These are phyloP conservation scores for Berkeleyomyces basicola DNA, from an alignment of 2,329 filamentous ascomycete species.

Conservation along the genomic window DNA sequence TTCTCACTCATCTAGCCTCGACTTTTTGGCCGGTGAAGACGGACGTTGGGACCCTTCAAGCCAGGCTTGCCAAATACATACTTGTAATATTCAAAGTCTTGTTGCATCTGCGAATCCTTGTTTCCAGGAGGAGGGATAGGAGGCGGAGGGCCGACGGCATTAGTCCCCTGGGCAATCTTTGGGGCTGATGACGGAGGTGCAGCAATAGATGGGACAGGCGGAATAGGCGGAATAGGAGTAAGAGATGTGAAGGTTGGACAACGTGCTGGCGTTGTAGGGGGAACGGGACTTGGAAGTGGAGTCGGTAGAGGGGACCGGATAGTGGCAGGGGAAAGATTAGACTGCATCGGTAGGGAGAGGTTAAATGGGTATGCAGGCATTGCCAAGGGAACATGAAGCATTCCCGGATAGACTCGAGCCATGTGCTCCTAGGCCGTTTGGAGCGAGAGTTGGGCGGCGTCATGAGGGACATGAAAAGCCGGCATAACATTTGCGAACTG, in stretches of 20 bases:
- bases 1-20: not conserved
- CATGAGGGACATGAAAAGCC: not conserved
- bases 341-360: not conserved
- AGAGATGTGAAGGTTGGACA: not conserved
- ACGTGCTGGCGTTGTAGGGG: not conserved
- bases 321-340: not conserved
- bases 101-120: conserved; percentile 8
- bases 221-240: not conserved
- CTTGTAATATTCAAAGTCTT: conserved; percentile 13
- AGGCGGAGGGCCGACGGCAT: not conserved
- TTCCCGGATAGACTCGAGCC: conserved; percentile 1
- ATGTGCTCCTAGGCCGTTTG: not conserved
- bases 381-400: not conserved
- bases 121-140: conserved; percentile 11
- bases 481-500: not conserved
- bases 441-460: not conserved
- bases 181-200: not conserved
- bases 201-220: not conserved
- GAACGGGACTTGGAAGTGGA: not conserved
- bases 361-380: not conserved
- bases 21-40: not conserved
- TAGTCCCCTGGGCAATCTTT: not conserved
- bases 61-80: conserved; percentile 9
- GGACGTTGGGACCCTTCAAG: conserved; percentile 1
- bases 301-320: not conserved